Conservation (phyloP, 345 rosid genomes). For the Pseudoturritis turrita region DNA sequence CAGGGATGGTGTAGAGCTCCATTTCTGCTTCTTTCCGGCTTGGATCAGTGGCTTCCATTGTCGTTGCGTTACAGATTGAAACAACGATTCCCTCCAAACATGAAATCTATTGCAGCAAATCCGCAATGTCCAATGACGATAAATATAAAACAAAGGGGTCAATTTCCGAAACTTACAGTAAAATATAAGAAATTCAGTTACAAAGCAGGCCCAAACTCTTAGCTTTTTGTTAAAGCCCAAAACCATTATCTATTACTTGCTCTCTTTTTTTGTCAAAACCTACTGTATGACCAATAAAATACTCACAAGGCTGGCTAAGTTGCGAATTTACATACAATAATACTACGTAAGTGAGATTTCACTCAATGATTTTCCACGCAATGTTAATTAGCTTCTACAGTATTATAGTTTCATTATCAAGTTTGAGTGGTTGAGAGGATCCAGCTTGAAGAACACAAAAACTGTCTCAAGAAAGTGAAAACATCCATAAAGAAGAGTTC, state of each 20-base stretch:
- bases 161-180: background rate
- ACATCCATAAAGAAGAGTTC: background rate
- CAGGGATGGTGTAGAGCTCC: slow-evolving; percentile 76
- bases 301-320: no score
- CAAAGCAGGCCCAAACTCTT: background rate
- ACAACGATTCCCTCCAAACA: slow-evolving; percentile 19
- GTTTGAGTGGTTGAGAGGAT: background rate
- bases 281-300: no score
- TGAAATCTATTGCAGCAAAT: background rate
- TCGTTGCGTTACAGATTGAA: background rate
- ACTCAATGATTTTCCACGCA: no score
- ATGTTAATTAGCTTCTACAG: background rate
- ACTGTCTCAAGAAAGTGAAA: background rate
- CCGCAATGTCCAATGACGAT: background rate
- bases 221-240: background rate
- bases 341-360: no score
- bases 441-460: background rate
- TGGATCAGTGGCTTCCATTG: slow-evolving; percentile 38
- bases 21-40: slow-evolving; percentile 46
- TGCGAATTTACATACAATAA: no score
- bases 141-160: background rate
- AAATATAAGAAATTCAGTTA: background rate
- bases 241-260: background rate
- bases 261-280: no score
- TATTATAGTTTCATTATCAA: background rate